Conservation (phyloP, 768 basidiomycete species). For the Calocybe indica region DNA sequence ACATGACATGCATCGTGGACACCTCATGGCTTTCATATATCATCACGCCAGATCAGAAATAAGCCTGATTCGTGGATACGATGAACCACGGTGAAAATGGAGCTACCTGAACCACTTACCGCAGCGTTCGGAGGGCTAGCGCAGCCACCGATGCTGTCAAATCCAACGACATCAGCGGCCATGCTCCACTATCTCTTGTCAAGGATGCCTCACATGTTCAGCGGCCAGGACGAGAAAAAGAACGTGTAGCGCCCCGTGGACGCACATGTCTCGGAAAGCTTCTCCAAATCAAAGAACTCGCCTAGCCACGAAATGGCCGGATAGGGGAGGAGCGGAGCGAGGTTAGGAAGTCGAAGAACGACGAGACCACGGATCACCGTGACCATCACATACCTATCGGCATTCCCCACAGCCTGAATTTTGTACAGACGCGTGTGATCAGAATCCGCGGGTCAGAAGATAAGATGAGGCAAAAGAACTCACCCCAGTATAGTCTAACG, state of each 20-base stretch:
- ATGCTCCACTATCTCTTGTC: no score
- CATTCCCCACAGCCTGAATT: constrained; percentile 61
- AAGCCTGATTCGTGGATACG: constrained; percentile 15
- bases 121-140: constrained; percentile 71
- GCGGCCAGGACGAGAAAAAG: constrained; percentile 73
- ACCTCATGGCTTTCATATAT: constrained; percentile 3
- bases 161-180: background rate
- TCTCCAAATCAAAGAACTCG: constrained; percentile 70
- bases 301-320: constrained; percentile 24
- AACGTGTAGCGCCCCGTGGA: constrained; percentile 61
- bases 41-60: constrained; percentile 16
- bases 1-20: background rate
- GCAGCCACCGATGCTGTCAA: constrained; percentile 52
- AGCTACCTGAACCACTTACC: constrained; percentile 30
- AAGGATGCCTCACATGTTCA: constrained; percentile 52
- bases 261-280: constrained; percentile 48
- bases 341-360: no score
- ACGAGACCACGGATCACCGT: background rate
- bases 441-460: no score
- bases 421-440: constrained; percentile 1
- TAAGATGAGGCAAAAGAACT: constrained; percentile 10
- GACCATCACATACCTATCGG: constrained; percentile 47
- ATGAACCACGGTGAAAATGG: background rate
- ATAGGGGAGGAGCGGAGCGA: no score
- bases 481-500: constrained; percentile 55